Evolutionary conservation across 768 basidiomycete genomes (phyloP), one percentile per base, ranked within the genome.

Genomic region (Glaciozyma antarctica): DNA sequence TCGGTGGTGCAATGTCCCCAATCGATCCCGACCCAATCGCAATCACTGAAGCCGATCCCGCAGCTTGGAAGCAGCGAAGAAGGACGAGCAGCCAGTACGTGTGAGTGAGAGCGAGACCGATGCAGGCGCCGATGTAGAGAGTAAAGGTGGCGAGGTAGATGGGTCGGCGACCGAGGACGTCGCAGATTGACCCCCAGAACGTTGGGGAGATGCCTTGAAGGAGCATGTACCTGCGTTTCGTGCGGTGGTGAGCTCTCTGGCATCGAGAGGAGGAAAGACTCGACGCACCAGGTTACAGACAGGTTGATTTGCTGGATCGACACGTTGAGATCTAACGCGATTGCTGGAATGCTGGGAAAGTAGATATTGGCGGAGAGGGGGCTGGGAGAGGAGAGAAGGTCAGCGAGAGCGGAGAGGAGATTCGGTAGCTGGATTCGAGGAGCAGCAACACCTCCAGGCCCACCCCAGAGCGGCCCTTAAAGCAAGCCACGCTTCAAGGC

Each of bases 81-180:
- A 64, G 62, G 48, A 65, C 52, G 28, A 65, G 58, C 1, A 63
- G 59, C 47, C 60, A 54, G 47, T 70, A 70, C 3, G 16, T 19
- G 43, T 64, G 61, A 0, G 71, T 66, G 34, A 61, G 60, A 26
- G 69, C 69, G 48, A 72, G 71, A 1, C 68, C 68, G 2, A 63
- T 62, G n/a, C 61, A 65, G 0, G 70, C 70, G 19, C 61, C 66
- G 32, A 71, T 58, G 60, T 67, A 70, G 55, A 72, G 61, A 49
- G 64, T 9, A 26, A 70, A 66, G 7, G 47, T 63, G 5, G 53
- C 0, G n/a, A 70, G 54, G 57, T 67, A 72, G 22, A 58, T 53
- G 0, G 62, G 64, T 8, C 69, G 28, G 1, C 71, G 59, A 6
- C 68, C 69, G 8, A 67, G 43, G 0, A 65, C 65, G 24, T 72